Evolutionary conservation across 139 green algal species (phyloP).

Genomic region (Tetratostichococcus sp.): DNA sequence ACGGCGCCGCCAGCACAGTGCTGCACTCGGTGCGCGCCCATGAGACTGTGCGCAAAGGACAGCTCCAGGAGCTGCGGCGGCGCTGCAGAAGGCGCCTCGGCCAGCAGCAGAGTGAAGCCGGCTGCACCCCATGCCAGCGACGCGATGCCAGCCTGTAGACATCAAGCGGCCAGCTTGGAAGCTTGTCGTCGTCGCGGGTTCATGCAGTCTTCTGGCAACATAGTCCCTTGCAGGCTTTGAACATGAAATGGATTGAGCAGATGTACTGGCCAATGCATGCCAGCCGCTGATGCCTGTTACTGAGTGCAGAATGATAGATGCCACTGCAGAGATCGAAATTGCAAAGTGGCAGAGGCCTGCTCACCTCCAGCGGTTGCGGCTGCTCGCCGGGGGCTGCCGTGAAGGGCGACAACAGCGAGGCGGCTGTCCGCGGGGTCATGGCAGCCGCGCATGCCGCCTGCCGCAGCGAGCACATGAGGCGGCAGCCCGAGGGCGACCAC

Average conservation of each 20-base stretch:
- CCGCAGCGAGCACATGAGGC: constrained; percentile 70
- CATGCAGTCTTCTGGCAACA: too few species aligned
- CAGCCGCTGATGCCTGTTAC: too few species aligned
- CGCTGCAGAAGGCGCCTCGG: constrained; percentile 19
- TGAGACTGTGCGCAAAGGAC: constrained; percentile 49
- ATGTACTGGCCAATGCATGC: too few species aligned
- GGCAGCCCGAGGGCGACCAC: constrained; percentile 72
- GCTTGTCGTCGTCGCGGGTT: neutral
- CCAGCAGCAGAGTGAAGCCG: constrained; percentile 61
- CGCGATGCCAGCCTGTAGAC: constrained; percentile 42
- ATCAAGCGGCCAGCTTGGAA: neutral
- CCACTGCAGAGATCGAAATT: too few species aligned
- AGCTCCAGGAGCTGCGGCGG: constrained; percentile 47
- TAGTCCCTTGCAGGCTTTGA: too few species aligned
- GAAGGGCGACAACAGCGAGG: neutral
- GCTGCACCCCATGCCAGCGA: constrained; percentile 52
- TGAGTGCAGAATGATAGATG: too few species aligned
- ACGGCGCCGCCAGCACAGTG: constrained; percentile 7
- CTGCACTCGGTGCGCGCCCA: constrained; percentile 20
- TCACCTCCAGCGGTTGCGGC: constrained; percentile 16
- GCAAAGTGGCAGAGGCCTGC: too few species aligned
- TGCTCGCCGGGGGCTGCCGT: neutral
- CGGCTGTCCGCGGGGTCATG: neutral
- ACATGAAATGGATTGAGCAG: too few species aligned
- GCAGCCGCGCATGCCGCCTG: constrained; percentile 26